These are phyloP conservation scores for Mrakia hoshinonis DNA, from an alignment of 768 basidiomycete species.

Conservation along the genomic window DNA sequence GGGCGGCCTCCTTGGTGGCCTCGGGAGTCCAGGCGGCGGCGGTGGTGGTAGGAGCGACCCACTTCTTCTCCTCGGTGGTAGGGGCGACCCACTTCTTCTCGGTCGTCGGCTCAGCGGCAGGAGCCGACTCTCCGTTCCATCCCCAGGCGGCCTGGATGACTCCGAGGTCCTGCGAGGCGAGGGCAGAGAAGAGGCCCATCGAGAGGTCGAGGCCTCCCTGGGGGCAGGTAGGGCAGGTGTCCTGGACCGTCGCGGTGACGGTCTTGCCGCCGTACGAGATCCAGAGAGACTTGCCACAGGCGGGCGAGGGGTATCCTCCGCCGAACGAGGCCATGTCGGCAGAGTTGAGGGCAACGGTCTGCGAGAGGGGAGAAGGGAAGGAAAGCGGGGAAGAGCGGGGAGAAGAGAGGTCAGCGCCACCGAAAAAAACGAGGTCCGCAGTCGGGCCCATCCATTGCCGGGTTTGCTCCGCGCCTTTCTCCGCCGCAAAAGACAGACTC, in stretches of 20 bases:
- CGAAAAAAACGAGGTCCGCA: neutral
- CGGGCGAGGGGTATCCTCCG: slow-evolving; percentile 8
- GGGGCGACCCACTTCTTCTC: too few relatives aligned
- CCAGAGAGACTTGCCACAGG: neutral
- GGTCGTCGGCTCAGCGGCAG: too few relatives aligned
- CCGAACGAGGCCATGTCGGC: slow-evolving; percentile 3
- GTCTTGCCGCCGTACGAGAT: neutral
- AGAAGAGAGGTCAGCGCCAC: neutral
- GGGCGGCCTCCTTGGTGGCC: neutral
- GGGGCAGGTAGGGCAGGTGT: slow-evolving; percentile 12
- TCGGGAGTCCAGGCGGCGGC: slow-evolving; percentile 15
- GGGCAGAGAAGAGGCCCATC: neutral
- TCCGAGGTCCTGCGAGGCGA: too few relatives aligned
- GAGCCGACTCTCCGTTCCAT: neutral
- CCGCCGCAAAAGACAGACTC: neutral
- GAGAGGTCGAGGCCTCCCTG: slow-evolving; percentile 9
- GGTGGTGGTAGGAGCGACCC: slow-evolving; percentile 18
- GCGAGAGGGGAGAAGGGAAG: neutral
- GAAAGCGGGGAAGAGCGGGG: too few relatives aligned
- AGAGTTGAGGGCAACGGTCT: slow-evolving; percentile 12
- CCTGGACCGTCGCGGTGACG: neutral
- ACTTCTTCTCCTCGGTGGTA: neutral
- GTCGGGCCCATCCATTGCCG: too few relatives aligned
- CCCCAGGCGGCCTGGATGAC: too few relatives aligned
- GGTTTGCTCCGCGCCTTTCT: too few relatives aligned